Evolutionary conservation across 495 filamentous ascomycete genomes (phyloP), one percentile per base, ranked within the genome.

Genomic region (Tuber umbilicatum): DNA sequence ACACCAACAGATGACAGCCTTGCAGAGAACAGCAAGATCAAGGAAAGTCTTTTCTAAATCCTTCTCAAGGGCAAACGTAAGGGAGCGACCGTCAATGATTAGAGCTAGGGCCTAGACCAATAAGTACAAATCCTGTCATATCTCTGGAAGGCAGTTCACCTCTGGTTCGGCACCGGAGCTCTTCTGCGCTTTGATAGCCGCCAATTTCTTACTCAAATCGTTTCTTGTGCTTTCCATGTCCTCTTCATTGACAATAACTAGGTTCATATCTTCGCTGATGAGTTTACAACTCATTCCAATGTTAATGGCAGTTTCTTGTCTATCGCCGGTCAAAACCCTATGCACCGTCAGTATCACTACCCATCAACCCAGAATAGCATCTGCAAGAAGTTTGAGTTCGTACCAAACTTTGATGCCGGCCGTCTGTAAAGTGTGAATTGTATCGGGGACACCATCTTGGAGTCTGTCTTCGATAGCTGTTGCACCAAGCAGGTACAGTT

Each of bases 271-370:
- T 83, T 99, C 96, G 69, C 93, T 97, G 68, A 99, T 93, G 38
- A 99, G 87, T 85, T 97, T 98, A 84, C 96, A 99, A 81, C 93
- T 97, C 96, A 99, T 99, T 74, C 96, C 96, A 80, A 99, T 99
- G 81, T 99, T 99, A 86, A 99, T 99, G 70, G 96, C 96, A 69
- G 96, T 99, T 83, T 99, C 96, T 83, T 99, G 96, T 81, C 96
- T 88, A 86, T 99, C 96, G 80, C 96, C 96, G 55, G 96, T 99
- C 83, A 99, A 84, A 35, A 99, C 96, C 79, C 78, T 80, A 47
- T 37, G 38, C 47, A 72, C 9, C 4, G 55, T 40, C 19, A 70
- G 70, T 39, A 69, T 70, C 37, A 74, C 19, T 60, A 39, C 39
- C 40, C 5, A 40, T 35, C 31, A 23, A 67, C 50, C 68, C 43